Evolutionary conservation across 2,329 filamentous ascomycete genomes (phyloP), one percentile per base, ranked within the genome.

Genomic region (Coniochaeta sp.): DNA sequence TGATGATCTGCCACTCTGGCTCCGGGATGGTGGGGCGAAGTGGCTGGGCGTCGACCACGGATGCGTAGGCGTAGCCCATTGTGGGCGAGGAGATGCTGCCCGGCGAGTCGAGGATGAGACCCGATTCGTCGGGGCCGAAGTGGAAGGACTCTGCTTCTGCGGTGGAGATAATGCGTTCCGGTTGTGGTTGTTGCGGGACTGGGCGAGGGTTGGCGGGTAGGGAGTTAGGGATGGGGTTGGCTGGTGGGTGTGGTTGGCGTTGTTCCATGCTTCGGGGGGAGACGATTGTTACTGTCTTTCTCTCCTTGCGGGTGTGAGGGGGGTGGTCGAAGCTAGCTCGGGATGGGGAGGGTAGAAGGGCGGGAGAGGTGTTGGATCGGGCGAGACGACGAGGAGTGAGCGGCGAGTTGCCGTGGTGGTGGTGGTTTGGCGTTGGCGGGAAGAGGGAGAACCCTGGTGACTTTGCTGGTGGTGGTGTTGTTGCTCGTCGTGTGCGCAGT

Each of bases 341-440:
- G 1, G 64, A 65, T 1, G 77, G 76, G 4, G 77, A 79, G 4
- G 65, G 66, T 6, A 77, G 61, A 18, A 66, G 63, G 13, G 74
- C 75, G 2, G 80, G 79, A 13, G 77, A 78, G 3, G 81, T 83
- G 56, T 79, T 78, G 2, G 80, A 78, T 26, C 81, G 74, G 18
- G 66, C 57, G 67, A 8, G 55, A 40, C 52, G 62, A n/a, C 57
- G 63, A 10, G 61, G 59, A 4, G 56, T 54, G 26, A 56, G 54
- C 10, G 58, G 53, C 3, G 49, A 18, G 38, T 58, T 53, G 54
- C 55, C 33, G 13, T 22, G 28, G 33, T 26, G 8, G 8, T 14
- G 24, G 38, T 18, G 24, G 45, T 55, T 51, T 3, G 60, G 53
- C 48, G 64, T 65, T 13, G 66, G 62, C 2, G 76, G 74, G 53